phyloP scores from a whole-genome alignment of 2,329 filamentous ascomycete genomes.

The Tetracladium maxilliforme region DNA sequence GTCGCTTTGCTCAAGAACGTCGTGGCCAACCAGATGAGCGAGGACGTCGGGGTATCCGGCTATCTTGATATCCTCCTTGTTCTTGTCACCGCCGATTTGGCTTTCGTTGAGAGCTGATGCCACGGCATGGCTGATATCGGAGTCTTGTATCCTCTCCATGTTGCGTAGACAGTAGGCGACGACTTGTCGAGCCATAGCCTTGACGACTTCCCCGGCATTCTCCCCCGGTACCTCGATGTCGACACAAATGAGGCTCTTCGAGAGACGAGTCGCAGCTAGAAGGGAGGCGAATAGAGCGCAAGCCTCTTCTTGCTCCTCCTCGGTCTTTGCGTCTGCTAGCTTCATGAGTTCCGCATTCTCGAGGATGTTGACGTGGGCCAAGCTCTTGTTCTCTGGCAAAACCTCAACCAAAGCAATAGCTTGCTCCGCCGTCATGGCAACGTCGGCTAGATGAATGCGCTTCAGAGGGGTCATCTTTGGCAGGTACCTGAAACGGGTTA shows the following conservation, averaged over 20 bases:
- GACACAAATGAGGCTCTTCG: slow-evolving; percentile 69
- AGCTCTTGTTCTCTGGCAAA: slow-evolving; percentile 63
- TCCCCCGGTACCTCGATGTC: slow-evolving; percentile 79
- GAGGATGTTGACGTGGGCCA: slow-evolving; percentile 78
- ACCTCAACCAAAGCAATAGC: slow-evolving; percentile 85
- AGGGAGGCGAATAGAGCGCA: slow-evolving; percentile 87
- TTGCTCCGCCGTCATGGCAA: slow-evolving; percentile 72
- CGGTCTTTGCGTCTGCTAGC: slow-evolving; percentile 61
- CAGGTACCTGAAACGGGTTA: slow-evolving; percentile 39
- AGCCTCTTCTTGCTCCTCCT: slow-evolving; percentile 77
- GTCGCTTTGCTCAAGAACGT: slow-evolving; percentile 30
- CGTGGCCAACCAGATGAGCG: slow-evolving; percentile 71
- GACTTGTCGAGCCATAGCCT: slow-evolving; percentile 85
- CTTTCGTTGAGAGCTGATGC: slow-evolving; percentile 24
- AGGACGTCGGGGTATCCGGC: slow-evolving; percentile 83
- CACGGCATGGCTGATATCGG: slow-evolving; percentile 13
- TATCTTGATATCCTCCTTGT: slow-evolving; percentile 20
- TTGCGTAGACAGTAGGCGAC: slow-evolving; percentile 88
- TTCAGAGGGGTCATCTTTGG: slow-evolving; percentile 67
- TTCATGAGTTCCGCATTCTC: slow-evolving; percentile 62
- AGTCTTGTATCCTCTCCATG: slow-evolving; percentile 53
- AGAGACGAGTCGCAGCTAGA: slow-evolving; percentile 75
- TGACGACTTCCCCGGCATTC: slow-evolving; percentile 79
- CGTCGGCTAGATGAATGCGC: slow-evolving; percentile 74
- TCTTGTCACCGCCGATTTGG: background rate